These are phyloP conservation scores for Cyberlindnera maritima DNA, from an alignment of 805 yeast genomes.

Conservation along the genomic window DNA sequence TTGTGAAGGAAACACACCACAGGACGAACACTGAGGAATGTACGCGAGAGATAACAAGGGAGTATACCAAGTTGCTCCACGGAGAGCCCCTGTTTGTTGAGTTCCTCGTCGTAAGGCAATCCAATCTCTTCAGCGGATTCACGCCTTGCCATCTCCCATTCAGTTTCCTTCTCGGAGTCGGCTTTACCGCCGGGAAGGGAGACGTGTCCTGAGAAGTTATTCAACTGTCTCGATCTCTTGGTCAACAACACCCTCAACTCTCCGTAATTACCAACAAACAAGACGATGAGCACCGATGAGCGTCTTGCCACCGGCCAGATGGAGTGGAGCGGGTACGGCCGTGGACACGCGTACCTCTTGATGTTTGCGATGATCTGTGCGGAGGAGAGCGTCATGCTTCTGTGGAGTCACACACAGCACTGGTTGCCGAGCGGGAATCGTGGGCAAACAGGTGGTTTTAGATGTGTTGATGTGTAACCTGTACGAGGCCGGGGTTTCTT, in stretches of 20 bases:
- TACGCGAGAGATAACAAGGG: conserved; percentile 81
- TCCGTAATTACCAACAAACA: conserved; percentile 70
- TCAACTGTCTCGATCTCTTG: conserved; percentile 64
- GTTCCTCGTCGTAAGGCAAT: conserved; percentile 44
- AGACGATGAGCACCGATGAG: conserved; percentile 73
- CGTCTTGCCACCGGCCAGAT: conserved; percentile 76
- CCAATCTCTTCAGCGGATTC: conserved; percentile 92
- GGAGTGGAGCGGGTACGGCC: conserved; percentile 32
- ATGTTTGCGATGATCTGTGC: conserved; percentile 21
- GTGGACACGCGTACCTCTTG: conserved; percentile 14
- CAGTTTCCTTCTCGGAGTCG: conserved; percentile 61
- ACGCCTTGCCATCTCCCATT: conserved; percentile 73
- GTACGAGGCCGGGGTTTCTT: too few species aligned
- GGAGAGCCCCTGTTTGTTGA: conserved; percentile 47
- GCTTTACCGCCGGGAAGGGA: conserved; percentile 95
- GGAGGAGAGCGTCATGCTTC: conserved; percentile 7
- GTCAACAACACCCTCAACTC: conserved; percentile 79
- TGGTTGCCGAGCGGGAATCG: too few species aligned
- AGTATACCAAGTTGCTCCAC: conserved; percentile 60
- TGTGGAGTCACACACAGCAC: too few species aligned
- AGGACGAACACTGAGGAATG: conserved; percentile 81
- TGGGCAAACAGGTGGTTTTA: too few species aligned
- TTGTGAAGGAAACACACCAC: conserved; percentile 61
- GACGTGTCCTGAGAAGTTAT: conserved; percentile 83
- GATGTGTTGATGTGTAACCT: too few species aligned